phyloP scores from a whole-genome alignment of 2,329 filamentous ascomycete genomes.

The Cercospora janseana region DNA sequence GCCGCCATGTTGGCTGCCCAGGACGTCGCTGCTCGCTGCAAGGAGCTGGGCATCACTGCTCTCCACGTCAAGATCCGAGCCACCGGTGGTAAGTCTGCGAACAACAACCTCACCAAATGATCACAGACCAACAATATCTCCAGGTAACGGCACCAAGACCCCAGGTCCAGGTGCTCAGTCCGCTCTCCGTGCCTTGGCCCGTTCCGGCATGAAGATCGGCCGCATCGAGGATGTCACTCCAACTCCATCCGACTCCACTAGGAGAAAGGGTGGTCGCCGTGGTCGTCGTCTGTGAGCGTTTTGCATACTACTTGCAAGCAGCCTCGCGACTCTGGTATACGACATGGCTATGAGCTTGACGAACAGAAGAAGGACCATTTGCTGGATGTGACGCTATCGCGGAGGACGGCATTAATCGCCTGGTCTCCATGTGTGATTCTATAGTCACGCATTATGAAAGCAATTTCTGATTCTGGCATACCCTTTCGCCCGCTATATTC shows the following conservation, averaged over 20 bases:
- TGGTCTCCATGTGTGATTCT: conserved; percentile 38
- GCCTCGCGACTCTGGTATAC: conserved; percentile 16
- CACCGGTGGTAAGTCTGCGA: conserved; percentile 74
- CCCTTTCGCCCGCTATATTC: neutral
- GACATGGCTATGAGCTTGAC: conserved; percentile 21
- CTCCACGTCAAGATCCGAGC: conserved; percentile 99
- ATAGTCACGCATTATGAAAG: conserved; percentile 31
- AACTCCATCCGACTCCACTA: conserved; percentile 97
- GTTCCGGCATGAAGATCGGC: conserved; percentile 99
- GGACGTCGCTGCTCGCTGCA: conserved; percentile 82
- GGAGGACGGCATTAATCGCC: conserved; percentile 40
- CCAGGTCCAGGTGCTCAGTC: conserved; percentile 98
- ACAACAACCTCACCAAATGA: neutral
- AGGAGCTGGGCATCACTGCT: conserved; percentile 83
- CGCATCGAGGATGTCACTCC: conserved; percentile 99
- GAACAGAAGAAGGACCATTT: conserved; percentile 24
- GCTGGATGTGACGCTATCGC: conserved; percentile 40
- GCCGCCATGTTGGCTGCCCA: conserved; percentile 99
- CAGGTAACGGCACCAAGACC: conserved; percentile 99
- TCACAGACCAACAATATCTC: neutral
- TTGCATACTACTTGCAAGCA: conserved; percentile 24
- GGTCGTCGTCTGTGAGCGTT: conserved; percentile 89
- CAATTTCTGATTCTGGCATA: conserved; percentile 21
- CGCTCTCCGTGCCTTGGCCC: conserved; percentile 95
- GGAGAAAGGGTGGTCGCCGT: conserved; percentile 99